phyloP scores from a whole-genome alignment of 2,329 filamentous ascomycete species.

The Colletotrichum noveboracense region DNA sequence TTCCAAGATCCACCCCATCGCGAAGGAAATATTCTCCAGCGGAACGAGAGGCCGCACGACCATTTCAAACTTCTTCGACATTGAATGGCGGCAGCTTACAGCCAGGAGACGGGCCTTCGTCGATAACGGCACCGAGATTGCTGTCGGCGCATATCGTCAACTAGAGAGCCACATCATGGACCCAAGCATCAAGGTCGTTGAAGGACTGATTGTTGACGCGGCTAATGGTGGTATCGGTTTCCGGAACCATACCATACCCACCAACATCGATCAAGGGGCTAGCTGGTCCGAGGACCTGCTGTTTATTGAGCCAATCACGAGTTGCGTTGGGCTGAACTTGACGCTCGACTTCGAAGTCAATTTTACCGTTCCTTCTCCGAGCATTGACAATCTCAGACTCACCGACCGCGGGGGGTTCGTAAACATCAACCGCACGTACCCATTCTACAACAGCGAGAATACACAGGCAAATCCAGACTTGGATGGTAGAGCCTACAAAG shows the following conservation, averaged over 20 bases:
- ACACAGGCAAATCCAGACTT: slow-evolving; percentile 41
- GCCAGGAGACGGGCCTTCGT: slow-evolving; percentile 23
- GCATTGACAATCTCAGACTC: slow-evolving; percentile 32
- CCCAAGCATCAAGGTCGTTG: slow-evolving; percentile 36
- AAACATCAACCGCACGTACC: slow-evolving; percentile 39
- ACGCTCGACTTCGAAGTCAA: slow-evolving; percentile 45
- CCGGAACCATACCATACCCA: slow-evolving; percentile 48
- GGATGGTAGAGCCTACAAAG: slow-evolving; percentile 43
- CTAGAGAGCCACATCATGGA: slow-evolving; percentile 35
- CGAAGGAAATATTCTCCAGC: slow-evolving; percentile 36
- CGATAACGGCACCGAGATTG: slow-evolving; percentile 35
- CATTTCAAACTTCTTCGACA: slow-evolving; percentile 48
- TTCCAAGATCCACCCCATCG: no score
- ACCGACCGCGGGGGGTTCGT: slow-evolving; percentile 49
- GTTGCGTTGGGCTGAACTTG: slow-evolving; percentile 47
- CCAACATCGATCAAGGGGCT: slow-evolving; percentile 35
- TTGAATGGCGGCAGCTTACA: slow-evolving; percentile 34
- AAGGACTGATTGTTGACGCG: slow-evolving; percentile 49
- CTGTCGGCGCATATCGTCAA: slow-evolving; percentile 28
- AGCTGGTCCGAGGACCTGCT: slow-evolving; percentile 53
- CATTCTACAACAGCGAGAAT: slow-evolving; percentile 31
- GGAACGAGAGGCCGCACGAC: slow-evolving; percentile 33
- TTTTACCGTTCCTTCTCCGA: neutral
- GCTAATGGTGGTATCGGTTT: slow-evolving; percentile 47
- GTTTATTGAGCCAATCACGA: slow-evolving; percentile 49